These are phyloP conservation scores for Astrothelium subdiscretum DNA, from an alignment of 495 filamentous ascomycete species.

Conservation along the genomic window DNA sequence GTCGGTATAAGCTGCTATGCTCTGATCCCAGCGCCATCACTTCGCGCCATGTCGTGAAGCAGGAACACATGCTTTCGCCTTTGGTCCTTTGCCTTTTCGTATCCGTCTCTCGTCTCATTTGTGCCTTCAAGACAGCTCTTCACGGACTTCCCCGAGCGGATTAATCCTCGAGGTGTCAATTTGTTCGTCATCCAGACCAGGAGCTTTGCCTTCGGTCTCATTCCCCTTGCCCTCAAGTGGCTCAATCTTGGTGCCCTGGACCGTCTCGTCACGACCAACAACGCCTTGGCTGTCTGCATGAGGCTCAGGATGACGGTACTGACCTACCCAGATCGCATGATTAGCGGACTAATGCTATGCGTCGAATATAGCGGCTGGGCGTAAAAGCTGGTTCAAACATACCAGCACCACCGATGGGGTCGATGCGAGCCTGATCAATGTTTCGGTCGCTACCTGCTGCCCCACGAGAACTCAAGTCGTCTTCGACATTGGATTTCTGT, in stretches of 20 bases:
- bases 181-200: conserved; percentile 11
- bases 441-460: conserved; percentile 4
- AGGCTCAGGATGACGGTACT: conserved; percentile 8
- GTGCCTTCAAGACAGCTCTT: conserved; percentile 6
- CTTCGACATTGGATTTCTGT: background rate
- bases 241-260: conserved; percentile 12
- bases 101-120: too few relatives aligned
- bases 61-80: background rate
- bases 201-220: background rate
- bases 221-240: conserved; percentile 10
- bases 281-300: conserved; percentile 14
- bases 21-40: too few relatives aligned
- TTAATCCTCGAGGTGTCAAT: conserved; percentile 11
- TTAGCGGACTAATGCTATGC: background rate
- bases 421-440: conserved; percentile 8
- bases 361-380: background rate
- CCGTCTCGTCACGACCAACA: conserved; percentile 9
- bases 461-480: background rate
- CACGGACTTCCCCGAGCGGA: conserved; percentile 14
- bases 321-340: conserved; percentile 1
- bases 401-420: conserved; percentile 2
- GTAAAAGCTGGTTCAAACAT: background rate
- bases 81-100: too few relatives aligned
- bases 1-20: too few relatives aligned
- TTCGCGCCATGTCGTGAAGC: background rate